Percentiles rank a stretch among this genome's conserved stretches.
Conservation (phyloP, 805 yeast species). For the Yamadazyma scolyti region DNA sequence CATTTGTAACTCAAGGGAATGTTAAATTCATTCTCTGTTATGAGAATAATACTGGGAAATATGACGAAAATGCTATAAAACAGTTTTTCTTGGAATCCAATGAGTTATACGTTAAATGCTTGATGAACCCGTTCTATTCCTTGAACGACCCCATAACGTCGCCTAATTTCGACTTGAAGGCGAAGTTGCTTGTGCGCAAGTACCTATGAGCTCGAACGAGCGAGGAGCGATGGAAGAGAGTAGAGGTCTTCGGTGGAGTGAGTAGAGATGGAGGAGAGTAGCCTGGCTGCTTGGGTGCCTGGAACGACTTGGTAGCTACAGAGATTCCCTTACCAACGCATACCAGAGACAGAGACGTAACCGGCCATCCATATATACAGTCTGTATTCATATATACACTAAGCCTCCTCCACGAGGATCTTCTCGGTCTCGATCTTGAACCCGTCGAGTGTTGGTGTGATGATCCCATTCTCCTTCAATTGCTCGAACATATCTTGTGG, state of each 20-base stretch:
- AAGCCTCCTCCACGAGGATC: conserved; percentile 10
- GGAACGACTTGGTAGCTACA: too few species aligned
- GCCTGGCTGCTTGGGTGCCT: too few species aligned
- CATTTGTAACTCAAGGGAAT: conserved; percentile 85
- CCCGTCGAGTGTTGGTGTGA: conserved; percentile 53
- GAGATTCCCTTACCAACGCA: too few species aligned
- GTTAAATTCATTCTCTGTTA: conserved; percentile 66
- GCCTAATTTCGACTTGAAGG: conserved; percentile 70
- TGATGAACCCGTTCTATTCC: conserved; percentile 82
- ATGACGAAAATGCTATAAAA: conserved; percentile 68
- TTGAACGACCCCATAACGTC: conserved; percentile 72
- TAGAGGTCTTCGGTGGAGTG: too few species aligned
- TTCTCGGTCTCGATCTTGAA: conserved; percentile 31
- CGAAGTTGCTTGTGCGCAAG: conserved; percentile 69
- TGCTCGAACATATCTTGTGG: conserved; percentile 89
- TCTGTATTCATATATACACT: too few species aligned
- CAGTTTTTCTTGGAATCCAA: conserved; percentile 83
- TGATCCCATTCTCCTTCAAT: conserved; percentile 62
- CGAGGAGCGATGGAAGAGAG: too few species aligned
- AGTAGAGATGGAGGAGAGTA: too few species aligned
- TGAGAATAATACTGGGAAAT: conserved; percentile 28
- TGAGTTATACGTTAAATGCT: conserved; percentile 81
- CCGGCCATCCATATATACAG: too few species aligned
- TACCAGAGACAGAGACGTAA: too few species aligned
- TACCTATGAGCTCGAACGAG: conserved; percentile 63